These are phyloP conservation scores for Candida taoyuanica DNA, from an alignment of 805 yeast species.

Conservation along the genomic window DNA sequence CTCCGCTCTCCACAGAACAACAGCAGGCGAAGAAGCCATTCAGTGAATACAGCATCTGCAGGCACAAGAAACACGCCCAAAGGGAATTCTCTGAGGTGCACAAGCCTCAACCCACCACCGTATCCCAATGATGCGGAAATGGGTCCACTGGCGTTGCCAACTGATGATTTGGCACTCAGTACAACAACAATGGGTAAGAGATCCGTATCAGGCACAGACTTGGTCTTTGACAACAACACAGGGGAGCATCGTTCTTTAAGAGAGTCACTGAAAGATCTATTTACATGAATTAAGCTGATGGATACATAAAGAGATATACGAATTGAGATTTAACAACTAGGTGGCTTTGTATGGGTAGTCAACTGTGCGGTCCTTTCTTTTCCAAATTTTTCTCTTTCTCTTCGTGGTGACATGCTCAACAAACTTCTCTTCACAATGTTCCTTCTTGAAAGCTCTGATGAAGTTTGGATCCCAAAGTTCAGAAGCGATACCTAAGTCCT, in stretches of 20 bases:
- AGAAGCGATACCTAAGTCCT: slow-evolving; percentile 93
- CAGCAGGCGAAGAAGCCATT: slow-evolving; percentile 3
- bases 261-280: slow-evolving; percentile 8
- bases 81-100: slow-evolving; percentile 5
- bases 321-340: not conserved
- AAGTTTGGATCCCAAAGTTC: slow-evolving; percentile 97
- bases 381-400: slow-evolving; percentile 89
- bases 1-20: no score
- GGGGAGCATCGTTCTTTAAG: slow-evolving; percentile 4
- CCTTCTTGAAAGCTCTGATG: slow-evolving; percentile 61
- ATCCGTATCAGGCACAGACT: slow-evolving; percentile 4
- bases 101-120: slow-evolving; percentile 2
- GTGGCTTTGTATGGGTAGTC: slow-evolving; percentile 76
- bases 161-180: not conserved
- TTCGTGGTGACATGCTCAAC: slow-evolving; percentile 80
- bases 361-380: slow-evolving; percentile 73
- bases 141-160: not conserved
- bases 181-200: not conserved
- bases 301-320: not conserved
- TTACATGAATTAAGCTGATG: not conserved
- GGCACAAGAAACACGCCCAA: slow-evolving; percentile 3
- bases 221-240: slow-evolving; percentile 8
- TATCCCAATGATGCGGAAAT: not conserved
- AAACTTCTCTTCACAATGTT: slow-evolving; percentile 73
- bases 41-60: not conserved